Conservation (phyloP, 2,329 filamentous ascomycete genomes). For the Thelonectria discophora region DNA sequence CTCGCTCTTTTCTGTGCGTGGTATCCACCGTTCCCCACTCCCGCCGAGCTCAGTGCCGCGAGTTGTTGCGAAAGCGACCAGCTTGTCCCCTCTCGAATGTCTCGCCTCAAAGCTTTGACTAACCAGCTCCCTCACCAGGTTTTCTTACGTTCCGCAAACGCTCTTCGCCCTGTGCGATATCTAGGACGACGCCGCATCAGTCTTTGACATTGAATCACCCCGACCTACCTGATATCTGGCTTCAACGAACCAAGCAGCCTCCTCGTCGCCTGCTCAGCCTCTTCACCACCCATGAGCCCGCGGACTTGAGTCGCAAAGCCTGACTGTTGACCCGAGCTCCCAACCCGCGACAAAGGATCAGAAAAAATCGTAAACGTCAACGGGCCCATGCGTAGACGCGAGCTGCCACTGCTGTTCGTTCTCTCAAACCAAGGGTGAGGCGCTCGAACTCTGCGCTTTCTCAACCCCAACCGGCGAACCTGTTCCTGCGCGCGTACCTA, state of each 20-base stretch:
- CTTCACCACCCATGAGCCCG: slow-evolving; percentile 43
- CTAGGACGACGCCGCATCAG: slow-evolving; percentile 14
- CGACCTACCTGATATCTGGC: slow-evolving; percentile 9
- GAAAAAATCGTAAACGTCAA: slow-evolving; percentile 33
- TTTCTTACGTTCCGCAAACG: slow-evolving; percentile 35
- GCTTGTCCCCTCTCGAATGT: slow-evolving; percentile 40
- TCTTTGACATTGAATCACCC: slow-evolving; percentile 30
- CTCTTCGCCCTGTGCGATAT: slow-evolving; percentile 29
- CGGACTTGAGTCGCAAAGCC: slow-evolving; percentile 38
- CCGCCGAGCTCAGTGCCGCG: slow-evolving; percentile 12
- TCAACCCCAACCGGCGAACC: slow-evolving; percentile 22
- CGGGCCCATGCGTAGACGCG: slow-evolving; percentile 53
- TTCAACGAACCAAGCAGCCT: slow-evolving; percentile 20
- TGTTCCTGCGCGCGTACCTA: slow-evolving; percentile 6
- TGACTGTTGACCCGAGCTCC: slow-evolving; percentile 24
- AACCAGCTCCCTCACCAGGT: slow-evolving; percentile 39
- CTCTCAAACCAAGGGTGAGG: slow-evolving; percentile 45
- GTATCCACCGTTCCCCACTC: slow-evolving; percentile 16
- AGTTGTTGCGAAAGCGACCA: slow-evolving; percentile 42
- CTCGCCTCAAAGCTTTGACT: slow-evolving; percentile 42
- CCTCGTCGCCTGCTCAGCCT: slow-evolving; percentile 24
- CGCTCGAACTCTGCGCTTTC: slow-evolving; percentile 35
- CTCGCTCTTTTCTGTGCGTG: slow-evolving; percentile 49
- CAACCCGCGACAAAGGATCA: slow-evolving; percentile 30
- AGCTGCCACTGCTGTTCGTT: slow-evolving; percentile 45